Percentiles rank a stretch among this genome's conserved stretches.
phyloP scores from a whole-genome alignment of 179 eudicot species.

The Spinacia oleracea region DNA sequence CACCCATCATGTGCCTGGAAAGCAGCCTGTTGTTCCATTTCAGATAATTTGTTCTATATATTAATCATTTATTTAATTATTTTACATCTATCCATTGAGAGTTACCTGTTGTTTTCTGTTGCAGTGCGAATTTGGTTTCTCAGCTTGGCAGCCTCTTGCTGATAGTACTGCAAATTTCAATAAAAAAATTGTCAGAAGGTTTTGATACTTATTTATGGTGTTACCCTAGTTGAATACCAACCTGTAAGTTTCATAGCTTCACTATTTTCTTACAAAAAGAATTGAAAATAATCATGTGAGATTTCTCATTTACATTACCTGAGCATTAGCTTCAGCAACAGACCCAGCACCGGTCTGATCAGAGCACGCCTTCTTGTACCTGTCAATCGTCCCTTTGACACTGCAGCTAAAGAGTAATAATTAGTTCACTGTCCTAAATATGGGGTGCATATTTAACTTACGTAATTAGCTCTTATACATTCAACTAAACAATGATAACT shows the following conservation, averaged over 20 bases:
- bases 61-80: background rate
- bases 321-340: slow-evolving; percentile 75
- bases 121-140: slow-evolving; percentile 58
- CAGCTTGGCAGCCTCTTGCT: slow-evolving; percentile 83
- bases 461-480: no score
- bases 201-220: background rate
- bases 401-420: slow-evolving; percentile 37
- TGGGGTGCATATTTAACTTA: no score
- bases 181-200: background rate
- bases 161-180: slow-evolving; percentile 59
- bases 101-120: slow-evolving; percentile 77
- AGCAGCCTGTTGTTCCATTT: slow-evolving; percentile 32
- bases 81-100: background rate
- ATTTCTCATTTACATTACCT: slow-evolving; percentile 38
- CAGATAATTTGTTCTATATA: background rate
- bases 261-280: background rate
- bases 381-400: slow-evolving; percentile 76
- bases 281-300: background rate
- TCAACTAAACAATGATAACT: no score
- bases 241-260: background rate
- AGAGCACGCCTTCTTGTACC: slow-evolving; percentile 77
- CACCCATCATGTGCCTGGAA: slow-evolving; percentile 83
- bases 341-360: slow-evolving; percentile 60
- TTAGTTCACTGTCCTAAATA: slow-evolving; percentile 10
- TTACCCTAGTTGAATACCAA: background rate